Conservation (phyloP, 305 asterid species). For the Fraxinus ornus region DNA sequence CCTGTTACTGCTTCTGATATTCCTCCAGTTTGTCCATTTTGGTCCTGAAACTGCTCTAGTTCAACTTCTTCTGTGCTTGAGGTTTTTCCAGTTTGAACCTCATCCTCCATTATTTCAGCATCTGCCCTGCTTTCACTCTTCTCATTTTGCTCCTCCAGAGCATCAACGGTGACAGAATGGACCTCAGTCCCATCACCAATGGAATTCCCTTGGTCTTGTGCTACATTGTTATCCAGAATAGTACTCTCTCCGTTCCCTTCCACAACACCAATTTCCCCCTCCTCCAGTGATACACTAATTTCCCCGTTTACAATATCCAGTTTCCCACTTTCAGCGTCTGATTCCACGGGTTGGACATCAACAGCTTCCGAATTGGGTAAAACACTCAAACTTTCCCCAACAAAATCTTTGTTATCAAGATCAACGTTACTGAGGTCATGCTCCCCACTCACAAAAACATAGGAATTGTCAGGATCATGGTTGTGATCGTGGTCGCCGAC, state of each 20-base stretch:
- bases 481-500: slow-evolving; percentile 18
- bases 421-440: slow-evolving; percentile 33
- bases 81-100: not conserved
- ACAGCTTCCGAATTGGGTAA: slow-evolving; percentile 5
- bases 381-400: slow-evolving; percentile 17
- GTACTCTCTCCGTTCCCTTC: slow-evolving; percentile 17
- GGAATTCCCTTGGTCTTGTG: slow-evolving; percentile 19
- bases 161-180: not conserved
- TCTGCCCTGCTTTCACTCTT: slow-evolving; percentile 1
- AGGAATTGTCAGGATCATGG: slow-evolving; percentile 45
- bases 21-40: slow-evolving; percentile 19
- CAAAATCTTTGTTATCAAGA: slow-evolving; percentile 16
- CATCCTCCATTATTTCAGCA: not conserved
- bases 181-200: slow-evolving; percentile 14
- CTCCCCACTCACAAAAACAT: slow-evolving; percentile 40
- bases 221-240: slow-evolving; percentile 14
- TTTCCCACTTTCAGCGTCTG: slow-evolving; percentile 16
- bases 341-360: slow-evolving; percentile 11
- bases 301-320: slow-evolving; percentile 23
- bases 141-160: not conserved
- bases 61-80: slow-evolving; percentile 16
- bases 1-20: slow-evolving; percentile 24
- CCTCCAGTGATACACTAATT: slow-evolving; percentile 16
- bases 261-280: slow-evolving; percentile 24
- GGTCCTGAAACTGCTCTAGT: slow-evolving; percentile 10